A percentile compares a stretch with the other conserved stretches of the same genome.
These are phyloP conservation scores for Glomus cerebriforme DNA, from an alignment of 192 early-diverging fungal genomes.

Conservation along the genomic window DNA sequence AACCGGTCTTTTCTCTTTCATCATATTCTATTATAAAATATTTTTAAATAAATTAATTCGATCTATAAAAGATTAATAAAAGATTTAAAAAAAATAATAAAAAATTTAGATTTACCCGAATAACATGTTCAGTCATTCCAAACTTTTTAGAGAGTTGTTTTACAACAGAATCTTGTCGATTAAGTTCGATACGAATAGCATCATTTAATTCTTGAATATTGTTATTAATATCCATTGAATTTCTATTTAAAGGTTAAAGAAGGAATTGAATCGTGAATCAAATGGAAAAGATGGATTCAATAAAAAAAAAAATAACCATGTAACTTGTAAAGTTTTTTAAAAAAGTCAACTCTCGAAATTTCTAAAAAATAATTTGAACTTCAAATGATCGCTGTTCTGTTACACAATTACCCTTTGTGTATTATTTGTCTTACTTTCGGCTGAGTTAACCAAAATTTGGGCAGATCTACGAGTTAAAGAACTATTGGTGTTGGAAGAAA, in stretches of 20 bases:
- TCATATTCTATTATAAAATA: background rate
- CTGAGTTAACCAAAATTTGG: too few species aligned
- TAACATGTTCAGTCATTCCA: background rate
- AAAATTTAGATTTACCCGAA: background rate
- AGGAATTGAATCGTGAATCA: background rate
- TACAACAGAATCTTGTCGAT: background rate
- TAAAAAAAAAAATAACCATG: background rate
- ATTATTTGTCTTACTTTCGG: too few species aligned
- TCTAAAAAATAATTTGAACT: too few species aligned
- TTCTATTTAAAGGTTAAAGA: background rate
- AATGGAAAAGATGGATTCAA: background rate
- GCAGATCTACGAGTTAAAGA: too few species aligned
- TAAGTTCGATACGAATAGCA: background rate
- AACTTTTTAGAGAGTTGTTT: background rate
- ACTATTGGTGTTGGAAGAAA: too few species aligned
- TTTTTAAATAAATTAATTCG: too few species aligned
- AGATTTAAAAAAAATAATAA: background rate
- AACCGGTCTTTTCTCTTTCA: background rate
- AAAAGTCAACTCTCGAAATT: too few species aligned
- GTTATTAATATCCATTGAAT: background rate
- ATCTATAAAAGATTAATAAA: background rate
- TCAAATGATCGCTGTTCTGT: too few species aligned
- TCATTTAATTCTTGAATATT: background rate
- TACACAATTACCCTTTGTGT: too few species aligned
- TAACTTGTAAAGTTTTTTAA: too few species aligned